Conservation (phyloP, 176 grass and related monocot species). For the Cocos nucifera region DNA sequence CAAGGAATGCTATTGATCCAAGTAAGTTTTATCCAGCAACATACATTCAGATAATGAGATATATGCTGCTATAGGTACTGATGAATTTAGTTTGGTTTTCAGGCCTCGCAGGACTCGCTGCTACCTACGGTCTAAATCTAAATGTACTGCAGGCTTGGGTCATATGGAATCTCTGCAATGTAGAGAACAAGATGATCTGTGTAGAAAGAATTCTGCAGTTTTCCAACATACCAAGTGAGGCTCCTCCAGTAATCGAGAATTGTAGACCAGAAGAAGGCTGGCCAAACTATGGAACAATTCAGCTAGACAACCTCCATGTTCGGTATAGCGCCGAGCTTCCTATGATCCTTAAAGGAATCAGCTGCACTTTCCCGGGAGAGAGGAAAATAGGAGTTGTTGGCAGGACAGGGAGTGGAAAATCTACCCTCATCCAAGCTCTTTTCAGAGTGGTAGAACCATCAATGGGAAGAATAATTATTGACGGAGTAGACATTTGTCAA, state of each 20-base stretch:
- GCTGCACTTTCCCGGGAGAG: slow-evolving; percentile 72
- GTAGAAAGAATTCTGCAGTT: slow-evolving; percentile 96
- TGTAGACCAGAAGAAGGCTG: slow-evolving; percentile 43
- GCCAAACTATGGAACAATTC: slow-evolving; percentile 59
- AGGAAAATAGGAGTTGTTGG: slow-evolving; percentile 90
- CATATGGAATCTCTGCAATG: slow-evolving; percentile 83
- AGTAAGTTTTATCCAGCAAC: slow-evolving; percentile 35
- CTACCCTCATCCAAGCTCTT: slow-evolving; percentile 85
- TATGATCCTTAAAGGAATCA: slow-evolving; percentile 67
- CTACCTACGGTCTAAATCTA: slow-evolving; percentile 77
- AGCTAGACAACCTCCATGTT: slow-evolving; percentile 52
- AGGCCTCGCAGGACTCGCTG: slow-evolving; percentile 82
- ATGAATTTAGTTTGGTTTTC: slow-evolving; percentile 13
- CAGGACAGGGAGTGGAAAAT: slow-evolving; percentile 83
- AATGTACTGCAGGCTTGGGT: slow-evolving; percentile 91
- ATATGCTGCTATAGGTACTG: no score
- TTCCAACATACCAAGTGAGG: slow-evolving; percentile 55
- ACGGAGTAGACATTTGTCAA: slow-evolving; percentile 60
- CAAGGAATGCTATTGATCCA: slow-evolving; percentile 51
- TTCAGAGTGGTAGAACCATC: slow-evolving; percentile 84
- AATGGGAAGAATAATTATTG: slow-evolving; percentile 62
- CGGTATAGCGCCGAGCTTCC: slow-evolving; percentile 53
- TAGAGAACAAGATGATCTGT: slow-evolving; percentile 95
- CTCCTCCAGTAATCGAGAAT: slow-evolving; percentile 49
- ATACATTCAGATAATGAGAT: neutral